Evolutionary conservation across 495 filamentous ascomycete genomes (phyloP), one percentile per base, ranked within the genome.

Genomic region (Penicillium bialowiezense): DNA sequence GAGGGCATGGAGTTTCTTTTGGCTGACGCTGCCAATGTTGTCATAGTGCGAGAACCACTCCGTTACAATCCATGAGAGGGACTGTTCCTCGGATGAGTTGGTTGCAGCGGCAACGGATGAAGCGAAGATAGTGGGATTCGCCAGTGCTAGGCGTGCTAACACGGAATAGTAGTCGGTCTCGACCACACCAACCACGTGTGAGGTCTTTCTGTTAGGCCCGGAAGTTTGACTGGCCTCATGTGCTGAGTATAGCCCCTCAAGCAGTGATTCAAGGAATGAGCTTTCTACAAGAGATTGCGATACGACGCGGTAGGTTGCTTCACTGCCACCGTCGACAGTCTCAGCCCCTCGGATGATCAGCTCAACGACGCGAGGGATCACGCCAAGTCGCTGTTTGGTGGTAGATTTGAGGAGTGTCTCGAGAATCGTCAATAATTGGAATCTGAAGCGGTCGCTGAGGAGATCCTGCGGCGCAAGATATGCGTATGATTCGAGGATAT

Each of bases 31-130:
- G 33, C 80, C 83, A 64, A 95, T 90, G 62, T 81, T 85, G 58
- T 93, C 88, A 56, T 95, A 89, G 56, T 91, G 86, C 29, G 69
- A 66, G 69, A 97, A 95, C 93, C 93, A 98, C 65, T 95, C 90
- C 1, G 77, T 73, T 33, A 89, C 67, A 23, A 97, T 73, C 91
- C 90, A 96, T 14, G 70, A 63, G 34, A 85, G 67, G 52, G 76
- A 79, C 20, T 78, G 71, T 29, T 84, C 76, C 40, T 70, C 58
- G 2, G 63, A 37, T n/a, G 72, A 57, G 7, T 58, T 52, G 24
- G 69, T 64, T 0, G 72, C 68, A 8, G 67, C 70, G 7, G 65
- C 56, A 45, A 75, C 48, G 14, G 85, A 79, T 18, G 76, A 79
- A 10, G 81, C 65, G 52, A 96, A 84, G 20, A 87, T 71, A 7